Percentiles rank a stretch among this genome's conserved stretches.
Conservation (phyloP, 2,329 filamentous ascomycete species). For the Colletotrichum endophyticum region DNA sequence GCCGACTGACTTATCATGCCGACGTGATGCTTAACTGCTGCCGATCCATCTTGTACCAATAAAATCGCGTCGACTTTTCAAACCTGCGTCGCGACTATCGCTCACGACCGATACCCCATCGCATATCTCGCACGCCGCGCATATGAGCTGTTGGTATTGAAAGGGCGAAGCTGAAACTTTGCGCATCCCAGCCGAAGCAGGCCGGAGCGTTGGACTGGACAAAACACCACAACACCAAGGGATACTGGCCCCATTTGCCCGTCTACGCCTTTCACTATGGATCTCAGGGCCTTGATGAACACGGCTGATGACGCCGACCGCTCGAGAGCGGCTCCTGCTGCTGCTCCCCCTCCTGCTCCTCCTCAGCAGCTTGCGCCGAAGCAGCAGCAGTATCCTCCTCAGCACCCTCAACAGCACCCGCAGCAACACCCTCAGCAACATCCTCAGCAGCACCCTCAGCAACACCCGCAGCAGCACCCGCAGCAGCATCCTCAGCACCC, state of each 20-base stretch:
- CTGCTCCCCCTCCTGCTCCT: not conserved
- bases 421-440: slow-evolving; percentile 2
- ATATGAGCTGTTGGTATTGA: slow-evolving; percentile 10
- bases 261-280: slow-evolving; percentile 41
- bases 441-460: slow-evolving; percentile 26
- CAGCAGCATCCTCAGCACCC: not conserved
- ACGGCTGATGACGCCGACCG: slow-evolving; percentile 51
- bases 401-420: slow-evolving; percentile 29
- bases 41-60: not conserved
- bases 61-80: not conserved
- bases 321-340: slow-evolving; percentile 34
- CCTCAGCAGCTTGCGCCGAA: slow-evolving; percentile 13
- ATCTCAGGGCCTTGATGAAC: slow-evolving; percentile 61
- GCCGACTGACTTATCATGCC: not conserved
- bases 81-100: not conserved
- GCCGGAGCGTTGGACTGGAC: slow-evolving; percentile 9
- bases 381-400: slow-evolving; percentile 23
- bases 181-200: slow-evolving; percentile 13
- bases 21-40: slow-evolving; percentile 11
- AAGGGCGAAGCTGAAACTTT: slow-evolving; percentile 16
- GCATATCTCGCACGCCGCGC: not conserved
- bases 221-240: not conserved
- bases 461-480: slow-evolving; percentile 23
- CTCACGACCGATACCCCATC: not conserved
- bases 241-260: not conserved